Base-by-base conservation (phyloP, 306 rosid species). In the Dalbergia oliveri region DNA sequence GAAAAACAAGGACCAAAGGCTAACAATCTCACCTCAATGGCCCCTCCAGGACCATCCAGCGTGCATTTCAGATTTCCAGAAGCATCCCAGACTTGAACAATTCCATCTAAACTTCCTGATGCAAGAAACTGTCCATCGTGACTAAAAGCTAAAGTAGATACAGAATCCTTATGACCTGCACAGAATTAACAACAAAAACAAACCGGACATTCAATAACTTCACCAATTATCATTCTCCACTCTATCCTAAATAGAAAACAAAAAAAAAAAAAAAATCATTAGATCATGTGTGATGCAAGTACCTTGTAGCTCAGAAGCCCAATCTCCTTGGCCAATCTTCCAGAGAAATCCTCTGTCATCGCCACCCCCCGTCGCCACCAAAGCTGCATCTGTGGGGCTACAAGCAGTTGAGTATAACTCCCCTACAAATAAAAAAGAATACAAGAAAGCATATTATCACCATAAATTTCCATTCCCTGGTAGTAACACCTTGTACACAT, bases 331-430 rank as follows among this genome's bases (percentile, higher is more conserved):
- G 39, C 90, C 93, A 78, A 93, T 89, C 86, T 62, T 89, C 99
- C 99, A 95, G 59, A 95, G 88, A 90, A 91, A 95, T 23, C 97
- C 99, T 82, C 49, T 89, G 77, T 95, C 97, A 86, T 95, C 98
- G 49, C 92, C 82, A 58, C 97, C 94, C 54, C 99, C 99, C 1
- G 99, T 91, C 8, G 96, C 96, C 77, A 95, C 99, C 84, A 95
- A 85, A 5, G 79, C 43, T 4, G 80, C 72, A 75, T 93, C 96
- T 9, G 83, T 86, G 37, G 99, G 97, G 90, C 94, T 93, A 86
- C 97, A 95, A 4, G 88, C 80, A 86, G 88, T 97, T 0, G 97
- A 23, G 76, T 93, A 95, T 62, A 95, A 69, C 66, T 95, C 99
- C 74, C 88, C 98, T 94, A 35, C n/a, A 45, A 45, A 5, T 77